Evolutionary conservation across 2,329 filamentous ascomycete genomes (phyloP).

Genomic region (Zalaria obscura): DNA sequence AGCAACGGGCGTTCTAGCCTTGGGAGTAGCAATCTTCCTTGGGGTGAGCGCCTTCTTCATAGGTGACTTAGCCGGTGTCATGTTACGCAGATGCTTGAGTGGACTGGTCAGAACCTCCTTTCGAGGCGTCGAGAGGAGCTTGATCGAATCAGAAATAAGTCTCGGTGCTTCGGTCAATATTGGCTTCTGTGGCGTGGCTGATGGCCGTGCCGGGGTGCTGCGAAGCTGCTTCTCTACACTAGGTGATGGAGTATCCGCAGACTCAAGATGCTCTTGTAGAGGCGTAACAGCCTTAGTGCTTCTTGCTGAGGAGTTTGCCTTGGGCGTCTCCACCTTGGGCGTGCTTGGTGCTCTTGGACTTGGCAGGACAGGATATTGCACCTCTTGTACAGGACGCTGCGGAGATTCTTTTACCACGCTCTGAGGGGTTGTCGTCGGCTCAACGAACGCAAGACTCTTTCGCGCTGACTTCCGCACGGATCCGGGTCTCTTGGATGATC

Average conservation of each 20-base stretch:
- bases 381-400: too few species aligned
- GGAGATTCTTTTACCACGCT: too few species aligned
- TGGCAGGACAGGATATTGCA: neutral
- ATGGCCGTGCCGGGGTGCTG: slow-evolving; percentile 3
- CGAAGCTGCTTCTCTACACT: slow-evolving; percentile 13
- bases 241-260: slow-evolving; percentile 10
- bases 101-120: slow-evolving; percentile 31
- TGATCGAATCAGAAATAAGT: slow-evolving; percentile 24
- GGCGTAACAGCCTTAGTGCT: slow-evolving; percentile 1
- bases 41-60: slow-evolving; percentile 25
- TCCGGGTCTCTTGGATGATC: neutral
- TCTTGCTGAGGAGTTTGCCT: slow-evolving; percentile 1
- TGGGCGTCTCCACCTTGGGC: neutral
- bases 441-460: neutral
- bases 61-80: slow-evolving; percentile 16
- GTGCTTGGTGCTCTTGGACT: neutral
- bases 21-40: slow-evolving; percentile 24
- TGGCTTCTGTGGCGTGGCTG: neutral
- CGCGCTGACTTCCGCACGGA: slow-evolving; percentile 1
- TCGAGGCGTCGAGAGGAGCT: slow-evolving; percentile 32
- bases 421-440: neutral
- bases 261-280: slow-evolving; percentile 7
- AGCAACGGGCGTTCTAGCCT: slow-evolving; percentile 11
- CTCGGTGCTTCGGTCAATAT: slow-evolving; percentile 5
- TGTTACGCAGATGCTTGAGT: slow-evolving; percentile 19